A percentile compares a stretch with the other conserved stretches of the same genome.
phyloP scores from a whole-genome alignment of 768 basidiomycete genomes.

The Peribolospora kevripleyi region DNA sequence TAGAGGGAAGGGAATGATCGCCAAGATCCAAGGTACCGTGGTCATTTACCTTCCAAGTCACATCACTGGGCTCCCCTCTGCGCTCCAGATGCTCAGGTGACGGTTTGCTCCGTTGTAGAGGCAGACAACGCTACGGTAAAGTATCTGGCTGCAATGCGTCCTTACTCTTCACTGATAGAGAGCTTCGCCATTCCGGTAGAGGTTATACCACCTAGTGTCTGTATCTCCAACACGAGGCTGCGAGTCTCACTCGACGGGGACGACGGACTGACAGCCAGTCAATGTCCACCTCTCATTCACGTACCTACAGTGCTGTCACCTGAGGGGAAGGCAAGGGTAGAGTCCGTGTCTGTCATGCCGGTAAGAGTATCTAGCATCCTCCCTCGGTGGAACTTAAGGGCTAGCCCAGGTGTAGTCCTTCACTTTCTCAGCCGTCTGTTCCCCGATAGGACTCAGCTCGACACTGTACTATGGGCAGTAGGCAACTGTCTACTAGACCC shows the following conservation, averaged over 20 bases:
- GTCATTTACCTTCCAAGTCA: neutral
- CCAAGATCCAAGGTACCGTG: neutral
- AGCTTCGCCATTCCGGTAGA: neutral
- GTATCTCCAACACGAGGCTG: neutral
- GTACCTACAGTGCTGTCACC: neutral
- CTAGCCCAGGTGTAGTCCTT: neutral
- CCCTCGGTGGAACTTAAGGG: neutral
- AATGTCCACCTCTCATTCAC: neutral
- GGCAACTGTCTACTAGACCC: neutral
- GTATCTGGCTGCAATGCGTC: neutral
- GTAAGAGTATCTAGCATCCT: neutral
- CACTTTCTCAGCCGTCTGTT: neutral
- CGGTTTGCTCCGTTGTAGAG: neutral
- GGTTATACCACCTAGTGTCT: neutral
- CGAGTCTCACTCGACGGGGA: neutral
- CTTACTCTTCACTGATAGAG: neutral
- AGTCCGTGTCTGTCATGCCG: neutral
- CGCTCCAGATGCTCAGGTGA: neutral
- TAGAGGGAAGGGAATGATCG: neutral
- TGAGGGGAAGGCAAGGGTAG: neutral
- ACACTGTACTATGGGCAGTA: neutral
- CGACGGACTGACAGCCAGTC: neutral
- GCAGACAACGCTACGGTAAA: neutral
- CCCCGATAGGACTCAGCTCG: neutral
- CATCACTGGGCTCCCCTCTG: neutral